Conservation (phyloP, 768 basidiomycete species). For the Amanita pallidorosea region DNA sequence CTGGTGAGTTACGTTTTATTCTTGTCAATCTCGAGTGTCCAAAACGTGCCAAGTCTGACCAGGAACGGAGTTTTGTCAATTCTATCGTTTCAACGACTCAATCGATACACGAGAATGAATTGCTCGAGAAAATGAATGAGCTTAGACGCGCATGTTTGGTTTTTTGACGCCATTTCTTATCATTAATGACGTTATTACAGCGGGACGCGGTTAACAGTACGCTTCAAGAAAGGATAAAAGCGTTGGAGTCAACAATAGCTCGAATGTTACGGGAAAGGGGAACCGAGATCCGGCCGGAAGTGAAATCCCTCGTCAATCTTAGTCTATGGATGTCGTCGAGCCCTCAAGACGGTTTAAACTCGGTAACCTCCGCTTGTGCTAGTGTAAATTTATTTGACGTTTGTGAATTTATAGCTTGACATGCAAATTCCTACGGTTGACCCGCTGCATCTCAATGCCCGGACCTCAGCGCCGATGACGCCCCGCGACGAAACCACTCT, state of each 20-base stretch:
- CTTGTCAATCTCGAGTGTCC: background rate
- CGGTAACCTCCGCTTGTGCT: constrained; percentile 2
- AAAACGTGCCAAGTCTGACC: constrained; percentile 24
- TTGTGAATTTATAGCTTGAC: background rate
- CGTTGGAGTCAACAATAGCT: constrained; percentile 36
- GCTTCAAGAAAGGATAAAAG: constrained; percentile 30
- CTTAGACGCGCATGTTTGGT: constrained; percentile 33
- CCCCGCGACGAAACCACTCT: background rate
- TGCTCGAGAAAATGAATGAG: constrained; percentile 45
- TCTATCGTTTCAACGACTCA: constrained; percentile 32
- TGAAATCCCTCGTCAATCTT: constrained; percentile 29
- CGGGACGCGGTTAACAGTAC: constrained; percentile 35
- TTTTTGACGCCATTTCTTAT: constrained; percentile 3
- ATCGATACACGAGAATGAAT: constrained; percentile 39
- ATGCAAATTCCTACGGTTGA: constrained; percentile 4
- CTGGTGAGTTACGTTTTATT: constrained; percentile 26
- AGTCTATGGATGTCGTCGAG: constrained; percentile 28
- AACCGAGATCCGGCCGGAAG: constrained; percentile 13
- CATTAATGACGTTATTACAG: constrained; percentile 17
- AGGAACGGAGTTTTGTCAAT: constrained; percentile 39
- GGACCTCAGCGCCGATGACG: background rate
- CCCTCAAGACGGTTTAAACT: constrained; percentile 10
- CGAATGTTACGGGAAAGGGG: constrained; percentile 29
- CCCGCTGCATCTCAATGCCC: background rate
- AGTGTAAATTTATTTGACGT: background rate